Evolutionary conservation across 495 filamentous ascomycete species (phyloP).

Genomic region (Trichoderma virens): DNA sequence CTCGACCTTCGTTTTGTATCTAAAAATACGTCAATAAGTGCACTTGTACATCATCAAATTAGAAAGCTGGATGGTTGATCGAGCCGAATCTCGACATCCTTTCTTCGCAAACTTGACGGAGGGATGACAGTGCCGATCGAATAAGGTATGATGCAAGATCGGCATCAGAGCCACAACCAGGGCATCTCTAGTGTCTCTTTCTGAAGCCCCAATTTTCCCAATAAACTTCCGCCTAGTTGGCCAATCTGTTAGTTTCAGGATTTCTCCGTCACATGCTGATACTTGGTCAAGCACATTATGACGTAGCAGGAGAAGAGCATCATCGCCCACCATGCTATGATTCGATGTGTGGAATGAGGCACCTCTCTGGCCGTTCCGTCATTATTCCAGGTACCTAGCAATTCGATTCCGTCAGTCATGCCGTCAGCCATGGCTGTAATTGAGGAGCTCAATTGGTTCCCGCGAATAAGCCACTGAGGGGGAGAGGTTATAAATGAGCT

Average conservation of each 20-base stretch:
- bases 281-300: not conserved
- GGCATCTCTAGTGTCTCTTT: not conserved
- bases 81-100: too few relatives aligned
- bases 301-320: not conserved
- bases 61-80: too few relatives aligned
- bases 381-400: too few relatives aligned
- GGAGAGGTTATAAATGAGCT: not conserved
- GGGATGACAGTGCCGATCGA: not conserved
- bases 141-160: conserved; percentile 6
- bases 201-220: not conserved
- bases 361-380: not conserved
- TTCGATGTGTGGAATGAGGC: not conserved
- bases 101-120: not conserved
- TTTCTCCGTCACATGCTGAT: not conserved
- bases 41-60: too few relatives aligned
- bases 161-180: not conserved
- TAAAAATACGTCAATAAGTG: too few relatives aligned
- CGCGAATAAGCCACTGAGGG: not conserved
- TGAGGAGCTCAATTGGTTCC: not conserved
- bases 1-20: too few relatives aligned
- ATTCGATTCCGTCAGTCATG: conserved; percentile 1
- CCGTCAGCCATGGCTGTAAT: not conserved
- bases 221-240: not conserved
- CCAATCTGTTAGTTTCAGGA: not conserved
- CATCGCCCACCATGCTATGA: not conserved